Conservation (phyloP, 2,329 filamentous ascomycete species). For the Didymella sp. region DNA sequence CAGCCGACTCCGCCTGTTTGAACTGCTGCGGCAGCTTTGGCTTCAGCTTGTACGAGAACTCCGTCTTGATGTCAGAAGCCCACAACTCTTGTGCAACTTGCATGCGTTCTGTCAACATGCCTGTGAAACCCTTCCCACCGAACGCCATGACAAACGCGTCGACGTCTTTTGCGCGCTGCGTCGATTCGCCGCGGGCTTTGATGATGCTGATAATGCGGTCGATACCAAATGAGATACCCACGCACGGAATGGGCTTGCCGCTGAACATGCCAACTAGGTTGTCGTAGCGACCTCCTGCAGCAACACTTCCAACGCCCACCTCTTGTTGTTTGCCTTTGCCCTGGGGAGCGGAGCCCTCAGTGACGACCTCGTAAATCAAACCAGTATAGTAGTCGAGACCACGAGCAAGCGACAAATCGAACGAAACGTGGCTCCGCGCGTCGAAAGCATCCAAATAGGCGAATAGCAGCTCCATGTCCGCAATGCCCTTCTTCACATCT, state of each 20-base stretch:
- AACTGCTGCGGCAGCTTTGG: conserved; percentile 89
- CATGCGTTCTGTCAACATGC: conserved; percentile 84
- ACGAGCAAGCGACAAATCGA: conserved; percentile 88
- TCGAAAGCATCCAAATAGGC: conserved; percentile 81
- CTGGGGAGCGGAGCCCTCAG: conserved; percentile 72
- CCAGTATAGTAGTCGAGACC: conserved; percentile 94
- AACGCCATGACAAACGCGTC: conserved; percentile 97
- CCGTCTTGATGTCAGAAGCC: conserved; percentile 89
- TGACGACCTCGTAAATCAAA: conserved; percentile 88
- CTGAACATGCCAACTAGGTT: conserved; percentile 94
- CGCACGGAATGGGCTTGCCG: conserved; percentile 87
- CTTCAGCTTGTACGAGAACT: conserved; percentile 89
- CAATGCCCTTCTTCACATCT: conserved; percentile 76
- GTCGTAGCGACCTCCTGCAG: conserved; percentile 90
- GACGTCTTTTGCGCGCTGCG: conserved; percentile 72
- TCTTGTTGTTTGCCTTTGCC: conserved; percentile 45
- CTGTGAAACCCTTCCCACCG: conserved; percentile 83
- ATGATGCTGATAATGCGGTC: conserved; percentile 95
- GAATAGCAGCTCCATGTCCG: conserved; percentile 81
- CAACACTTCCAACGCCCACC: conserved; percentile 84
- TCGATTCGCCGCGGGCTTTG: conserved; percentile 74
- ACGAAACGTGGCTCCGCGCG: conserved; percentile 76
- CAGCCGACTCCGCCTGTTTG: conserved; percentile 81
- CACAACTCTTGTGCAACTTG: conserved; percentile 77
- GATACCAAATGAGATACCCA: conserved; percentile 91